Evolutionary conservation across 306 rosid species (phyloP).

Genomic region (Cucumis sativus): Cucumber_9930_V3 NC_026658.2:16042001-16042500

Average conservation of each 20-base stretch:
- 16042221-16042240: neutral
- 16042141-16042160: neutral
- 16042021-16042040: too few relatives aligned
- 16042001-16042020: too few relatives aligned
- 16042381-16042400: neutral
- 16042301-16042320: neutral
- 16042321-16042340: too few relatives aligned
- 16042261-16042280: neutral
- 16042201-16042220: neutral
- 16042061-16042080: too few relatives aligned
- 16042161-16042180: neutral
- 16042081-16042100: too few relatives aligned
- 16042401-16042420: neutral
- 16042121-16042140: neutral
- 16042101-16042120: neutral
- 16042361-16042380: too few relatives aligned
- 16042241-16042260: neutral
- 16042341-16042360: too few relatives aligned
- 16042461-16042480: too few relatives aligned
- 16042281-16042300: neutral
- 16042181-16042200: neutral
- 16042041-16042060: too few relatives aligned
- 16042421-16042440: too few relatives aligned
- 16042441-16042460: too few relatives aligned
- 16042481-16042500: too few relatives aligned